phyloP scores from a whole-genome alignment of 148 eudicot species.

The Linanthus parryae region DNA sequence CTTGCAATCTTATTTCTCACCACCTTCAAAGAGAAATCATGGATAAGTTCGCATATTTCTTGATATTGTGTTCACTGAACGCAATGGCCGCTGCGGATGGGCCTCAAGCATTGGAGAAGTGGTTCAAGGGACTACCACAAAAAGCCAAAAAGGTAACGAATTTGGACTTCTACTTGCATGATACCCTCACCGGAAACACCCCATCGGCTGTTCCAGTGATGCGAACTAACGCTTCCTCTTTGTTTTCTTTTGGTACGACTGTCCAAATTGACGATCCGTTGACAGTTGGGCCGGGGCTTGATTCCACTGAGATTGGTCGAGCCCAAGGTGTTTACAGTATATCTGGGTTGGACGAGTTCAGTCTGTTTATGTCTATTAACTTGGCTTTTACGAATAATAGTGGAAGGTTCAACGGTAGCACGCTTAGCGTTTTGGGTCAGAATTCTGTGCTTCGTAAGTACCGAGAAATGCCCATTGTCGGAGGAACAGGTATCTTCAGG shows the following conservation, averaged over 20 bases:
- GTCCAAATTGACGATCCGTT: background rate
- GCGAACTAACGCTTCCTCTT: background rate
- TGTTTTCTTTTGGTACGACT: background rate
- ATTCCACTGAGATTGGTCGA: background rate
- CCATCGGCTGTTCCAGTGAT: background rate
- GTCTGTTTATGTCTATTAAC: background rate
- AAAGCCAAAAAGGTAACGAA: background rate
- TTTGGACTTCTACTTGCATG: conserved; percentile 1
- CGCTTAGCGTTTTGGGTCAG: background rate
- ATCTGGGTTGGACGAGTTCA: background rate
- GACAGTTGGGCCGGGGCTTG: background rate
- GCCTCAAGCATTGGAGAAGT: conserved; percentile 2
- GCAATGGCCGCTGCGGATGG: background rate
- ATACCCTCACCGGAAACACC: background rate
- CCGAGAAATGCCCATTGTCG: conserved; percentile 9
- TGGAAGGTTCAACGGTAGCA: conserved; percentile 5
- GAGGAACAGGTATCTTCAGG: conserved; percentile 6
- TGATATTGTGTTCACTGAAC: background rate
- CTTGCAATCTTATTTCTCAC: no score
- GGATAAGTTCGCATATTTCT: background rate
- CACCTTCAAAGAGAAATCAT: background rate
- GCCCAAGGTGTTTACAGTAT: background rate
- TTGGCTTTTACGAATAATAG: conserved; percentile 13
- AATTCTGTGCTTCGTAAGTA: conserved; percentile 2
- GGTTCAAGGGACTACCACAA: background rate